Percentiles rank a stretch among this genome's conserved stretches.
These are phyloP conservation scores for Camptophora hylomeconis DNA, from an alignment of 2,329 filamentous ascomycete genomes.

Conservation along the genomic window DNA sequence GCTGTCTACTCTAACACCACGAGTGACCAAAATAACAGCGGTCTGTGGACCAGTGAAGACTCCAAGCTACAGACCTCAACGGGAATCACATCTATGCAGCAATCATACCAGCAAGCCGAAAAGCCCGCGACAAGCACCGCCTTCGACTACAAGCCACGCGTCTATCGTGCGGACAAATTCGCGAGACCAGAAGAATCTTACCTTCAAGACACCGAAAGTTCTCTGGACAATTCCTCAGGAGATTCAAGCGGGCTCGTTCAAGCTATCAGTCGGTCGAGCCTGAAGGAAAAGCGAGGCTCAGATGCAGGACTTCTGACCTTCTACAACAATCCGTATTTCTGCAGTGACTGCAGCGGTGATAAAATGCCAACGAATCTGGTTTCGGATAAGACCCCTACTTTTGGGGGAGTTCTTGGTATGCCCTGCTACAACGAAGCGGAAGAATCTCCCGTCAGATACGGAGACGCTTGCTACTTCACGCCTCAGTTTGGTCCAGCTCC, in stretches of 20 bases:
- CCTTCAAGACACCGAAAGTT: slow-evolving; percentile 34
- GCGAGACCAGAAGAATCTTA: too few species aligned
- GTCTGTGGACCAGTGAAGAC: slow-evolving; percentile 3
- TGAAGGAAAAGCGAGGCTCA: slow-evolving; percentile 38
- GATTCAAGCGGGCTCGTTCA: slow-evolving; percentile 34
- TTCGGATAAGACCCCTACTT: slow-evolving; percentile 3
- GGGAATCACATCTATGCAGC: slow-evolving; percentile 3
- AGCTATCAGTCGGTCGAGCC: slow-evolving; percentile 35
- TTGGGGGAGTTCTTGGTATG: slow-evolving; percentile 8
- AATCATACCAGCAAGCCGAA: slow-evolving; percentile 3
- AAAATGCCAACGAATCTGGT: slow-evolving; percentile 6
- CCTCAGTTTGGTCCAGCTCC: slow-evolving; percentile 2
- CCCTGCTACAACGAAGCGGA: slow-evolving; percentile 1
- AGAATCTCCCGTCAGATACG: slow-evolving; percentile 11
- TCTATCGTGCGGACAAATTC: slow-evolving; percentile 35
- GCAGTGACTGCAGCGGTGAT: slow-evolving; percentile 53
- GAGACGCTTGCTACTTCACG: slow-evolving; percentile 14
- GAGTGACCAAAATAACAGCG: slow-evolving; percentile 9
- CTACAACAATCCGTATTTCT: slow-evolving; percentile 68
- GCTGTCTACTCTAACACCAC: slow-evolving; percentile 20
- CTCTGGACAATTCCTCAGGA: slow-evolving; percentile 34
- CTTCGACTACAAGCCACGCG: slow-evolving; percentile 33
- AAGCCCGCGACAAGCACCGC: slow-evolving; percentile 7
- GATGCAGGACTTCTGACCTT: slow-evolving; percentile 67
- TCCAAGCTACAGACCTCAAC: slow-evolving; percentile 4